Evolutionary conservation across 2,329 filamentous ascomycete species (phyloP).

Genomic region (Aspergillus fumigatiaffinis): DNA sequence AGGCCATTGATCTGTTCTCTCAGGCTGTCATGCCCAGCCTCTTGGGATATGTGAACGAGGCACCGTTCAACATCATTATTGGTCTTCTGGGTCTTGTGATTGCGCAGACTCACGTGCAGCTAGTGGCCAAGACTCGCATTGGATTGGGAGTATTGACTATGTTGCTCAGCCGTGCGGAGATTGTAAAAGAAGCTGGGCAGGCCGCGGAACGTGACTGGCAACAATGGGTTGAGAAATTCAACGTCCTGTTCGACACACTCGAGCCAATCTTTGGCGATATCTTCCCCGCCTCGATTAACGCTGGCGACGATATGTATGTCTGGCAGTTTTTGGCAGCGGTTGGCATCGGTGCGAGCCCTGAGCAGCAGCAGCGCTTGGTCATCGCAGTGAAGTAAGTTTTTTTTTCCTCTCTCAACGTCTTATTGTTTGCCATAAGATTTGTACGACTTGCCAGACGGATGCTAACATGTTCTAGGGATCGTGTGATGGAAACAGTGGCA

Average conservation of each 20-base stretch:
- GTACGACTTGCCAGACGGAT: not conserved
- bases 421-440: not conserved
- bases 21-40: slow-evolving; percentile 84
- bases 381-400: slow-evolving; percentile 74
- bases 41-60: slow-evolving; percentile 86
- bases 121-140: slow-evolving; percentile 81
- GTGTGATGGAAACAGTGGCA: slow-evolving; percentile 90
- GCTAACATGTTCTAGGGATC: slow-evolving; percentile 53
- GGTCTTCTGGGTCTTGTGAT: slow-evolving; percentile 83
- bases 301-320: slow-evolving; percentile 89
- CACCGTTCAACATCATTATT: slow-evolving; percentile 83
- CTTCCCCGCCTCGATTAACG: slow-evolving; percentile 87
- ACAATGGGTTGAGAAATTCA: slow-evolving; percentile 81
- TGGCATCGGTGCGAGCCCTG: slow-evolving; percentile 85
- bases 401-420: not conserved
- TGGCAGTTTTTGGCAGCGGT: slow-evolving; percentile 97
- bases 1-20: slow-evolving; percentile 89
- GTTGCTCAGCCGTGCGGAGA: slow-evolving; percentile 87
- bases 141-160: slow-evolving; percentile 89
- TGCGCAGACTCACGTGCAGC: slow-evolving; percentile 73
- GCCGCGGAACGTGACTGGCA: slow-evolving; percentile 70
- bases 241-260: slow-evolving; percentile 78
- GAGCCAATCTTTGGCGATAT: slow-evolving; percentile 80
- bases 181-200: slow-evolving; percentile 76
- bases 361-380: slow-evolving; percentile 92